Evolutionary conservation across 73 alveolate genomes (phyloP), one percentile per base, ranked within the genome.

Genomic region (Loxodes magnus): DNA sequence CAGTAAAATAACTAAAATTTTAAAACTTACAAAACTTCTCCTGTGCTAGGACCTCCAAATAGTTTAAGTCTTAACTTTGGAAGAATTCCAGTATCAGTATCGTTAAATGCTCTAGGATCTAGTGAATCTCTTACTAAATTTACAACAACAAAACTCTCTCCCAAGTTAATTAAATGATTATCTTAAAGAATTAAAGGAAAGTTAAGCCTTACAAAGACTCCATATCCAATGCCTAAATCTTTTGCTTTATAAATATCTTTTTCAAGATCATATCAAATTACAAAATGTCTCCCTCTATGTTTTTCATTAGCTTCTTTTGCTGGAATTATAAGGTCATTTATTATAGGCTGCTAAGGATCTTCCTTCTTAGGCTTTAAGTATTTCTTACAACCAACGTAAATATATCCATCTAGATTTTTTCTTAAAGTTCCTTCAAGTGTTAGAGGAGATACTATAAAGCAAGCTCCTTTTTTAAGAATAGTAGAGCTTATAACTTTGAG

Each of bases 201-300:
- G 7, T 14, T 2, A 5, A 56, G 15, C 53, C 26, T 56, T 7
- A 43, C 36, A 26, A 56, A 56, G 7, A 61, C 51, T 21, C 71
- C 71, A 15, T 43, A 48, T 21, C 71, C 71, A 0, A 56, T 10
- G 0, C 57, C 50, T 26, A 56, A 56, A 12, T 54, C 67, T 51
- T 57, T 76, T 12, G 62, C 48, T 15, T 20, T 24, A 43, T 76
- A 76, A 29, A 29, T 35, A 5, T 29, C 29, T 27, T 34, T 31
- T 0, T 53, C 77, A 14, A 55, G 3, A 24, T 23, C 52, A 53
- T 51, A 76, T 12, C 38, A 59, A 6, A 76, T 69, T 31, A 60
- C 44, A 4, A 84, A 84, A 61, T 78, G 82, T 42, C 77, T 60
- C n/a, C 79, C 90, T 55, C 69, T 67, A 42, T 61, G 77, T 20